Evolutionary conservation across 2,329 filamentous ascomycete genomes (phyloP).

Genomic region (Fusarium praegraminearum): DNA sequence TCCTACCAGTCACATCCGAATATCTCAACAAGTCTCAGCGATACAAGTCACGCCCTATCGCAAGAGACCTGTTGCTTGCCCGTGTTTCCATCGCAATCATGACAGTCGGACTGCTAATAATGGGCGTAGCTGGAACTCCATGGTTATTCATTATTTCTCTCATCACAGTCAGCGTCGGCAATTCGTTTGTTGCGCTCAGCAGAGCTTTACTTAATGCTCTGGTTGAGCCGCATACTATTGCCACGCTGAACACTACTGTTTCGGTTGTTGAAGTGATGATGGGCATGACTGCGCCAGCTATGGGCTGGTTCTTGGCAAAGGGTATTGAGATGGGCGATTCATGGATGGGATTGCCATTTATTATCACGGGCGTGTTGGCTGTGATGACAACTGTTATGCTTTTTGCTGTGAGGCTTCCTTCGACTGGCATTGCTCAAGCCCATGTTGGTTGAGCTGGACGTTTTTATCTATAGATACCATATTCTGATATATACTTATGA

Average conservation of each 20-base stretch:
- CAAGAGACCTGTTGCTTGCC: slow-evolving; percentile 57
- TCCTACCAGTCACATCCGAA: slow-evolving; percentile 54
- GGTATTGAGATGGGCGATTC: slow-evolving; percentile 61
- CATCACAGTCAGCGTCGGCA: slow-evolving; percentile 59
- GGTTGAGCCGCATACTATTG: slow-evolving; percentile 66
- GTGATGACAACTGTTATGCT: slow-evolving; percentile 48
- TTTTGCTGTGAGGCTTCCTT: slow-evolving; percentile 48
- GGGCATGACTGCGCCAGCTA: slow-evolving; percentile 59
- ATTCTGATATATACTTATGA: neutral
- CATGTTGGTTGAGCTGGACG: slow-evolving; percentile 8
- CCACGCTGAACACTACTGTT: slow-evolving; percentile 65
- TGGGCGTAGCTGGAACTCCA: slow-evolving; percentile 53
- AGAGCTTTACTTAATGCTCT: slow-evolving; percentile 65
- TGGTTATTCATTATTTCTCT: slow-evolving; percentile 56
- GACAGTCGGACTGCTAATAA: slow-evolving; percentile 53
- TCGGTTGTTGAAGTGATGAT: slow-evolving; percentile 63
- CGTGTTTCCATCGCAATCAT: slow-evolving; percentile 52
- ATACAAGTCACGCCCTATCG: slow-evolving; percentile 49
- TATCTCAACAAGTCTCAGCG: slow-evolving; percentile 47
- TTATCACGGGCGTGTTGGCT: slow-evolving; percentile 54
- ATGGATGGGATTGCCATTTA: slow-evolving; percentile 64
- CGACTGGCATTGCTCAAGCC: slow-evolving; percentile 33
- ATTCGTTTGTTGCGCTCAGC: slow-evolving; percentile 57
- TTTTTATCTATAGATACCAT: neutral
- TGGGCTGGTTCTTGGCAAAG: slow-evolving; percentile 60